Conservation (phyloP, 2,329 filamentous ascomycete genomes). For the Pseudocercospora cruenta region DNA sequence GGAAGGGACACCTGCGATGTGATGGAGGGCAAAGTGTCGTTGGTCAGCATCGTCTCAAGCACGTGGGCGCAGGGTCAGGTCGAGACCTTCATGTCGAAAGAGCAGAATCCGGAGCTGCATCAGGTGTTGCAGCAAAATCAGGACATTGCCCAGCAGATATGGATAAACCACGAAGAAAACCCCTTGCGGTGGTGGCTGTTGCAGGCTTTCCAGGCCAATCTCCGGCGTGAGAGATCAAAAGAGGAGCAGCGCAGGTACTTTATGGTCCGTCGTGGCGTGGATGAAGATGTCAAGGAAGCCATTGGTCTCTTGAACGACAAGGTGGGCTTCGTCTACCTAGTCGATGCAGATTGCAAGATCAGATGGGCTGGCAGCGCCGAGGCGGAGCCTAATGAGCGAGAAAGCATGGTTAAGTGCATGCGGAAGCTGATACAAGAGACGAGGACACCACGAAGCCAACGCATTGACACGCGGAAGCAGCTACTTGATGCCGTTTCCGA, state of each 20-base stretch:
- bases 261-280: conserved; percentile 61
- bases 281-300: conserved; percentile 59
- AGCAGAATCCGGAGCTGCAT: conserved; percentile 71
- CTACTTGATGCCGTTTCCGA: conserved; percentile 22
- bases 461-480: conserved; percentile 22
- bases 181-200: conserved; percentile 63
- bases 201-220: conserved; percentile 52
- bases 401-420: conserved; percentile 67
- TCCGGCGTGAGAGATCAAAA: conserved; percentile 52
- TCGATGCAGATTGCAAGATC: conserved; percentile 86
- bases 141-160: conserved; percentile 71
- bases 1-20: conserved; percentile 72
- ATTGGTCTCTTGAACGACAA: conserved; percentile 80
- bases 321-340: conserved; percentile 90
- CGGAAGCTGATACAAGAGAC: conserved; percentile 64
- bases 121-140: conserved; percentile 59
- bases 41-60: conserved; percentile 81
- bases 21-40: conserved; percentile 68
- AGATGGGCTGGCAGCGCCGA: conserved; percentile 87
- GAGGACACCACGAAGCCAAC: conserved; percentile 25
- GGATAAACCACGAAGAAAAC: conserved; percentile 88
- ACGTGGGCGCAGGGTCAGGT: conserved; percentile 85
- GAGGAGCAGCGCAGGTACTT: conserved; percentile 63
- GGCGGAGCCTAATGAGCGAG: conserved; percentile 67
- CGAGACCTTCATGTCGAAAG: conserved; percentile 68